Conservation (phyloP, 2,329 filamentous ascomycete species). For the Colletotrichum spaethianum region DNA sequence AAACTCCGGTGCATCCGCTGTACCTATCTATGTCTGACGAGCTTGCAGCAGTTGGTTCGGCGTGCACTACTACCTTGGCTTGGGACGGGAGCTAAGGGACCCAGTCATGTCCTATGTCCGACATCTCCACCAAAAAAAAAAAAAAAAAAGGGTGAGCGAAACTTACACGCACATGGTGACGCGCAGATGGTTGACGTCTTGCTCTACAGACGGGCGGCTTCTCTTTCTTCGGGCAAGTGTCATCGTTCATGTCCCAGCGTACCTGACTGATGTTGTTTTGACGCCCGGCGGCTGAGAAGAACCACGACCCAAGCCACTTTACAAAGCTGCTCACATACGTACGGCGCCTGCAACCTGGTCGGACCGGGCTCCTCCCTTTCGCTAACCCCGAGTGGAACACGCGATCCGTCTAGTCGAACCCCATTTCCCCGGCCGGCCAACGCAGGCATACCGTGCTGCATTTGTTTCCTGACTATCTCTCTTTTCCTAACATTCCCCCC, state of each 20-base stretch:
- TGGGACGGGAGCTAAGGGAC: neutral
- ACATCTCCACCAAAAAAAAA: neutral
- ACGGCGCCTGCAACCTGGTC: neutral
- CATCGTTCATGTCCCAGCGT: neutral
- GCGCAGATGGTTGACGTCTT: conserved; percentile 12
- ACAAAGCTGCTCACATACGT: neutral
- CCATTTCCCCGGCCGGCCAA: neutral
- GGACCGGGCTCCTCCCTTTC: conserved; percentile 3
- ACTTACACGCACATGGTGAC: conserved; percentile 1
- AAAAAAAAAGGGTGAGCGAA: neutral
- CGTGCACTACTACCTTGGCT: neutral
- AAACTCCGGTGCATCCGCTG: too few species aligned
- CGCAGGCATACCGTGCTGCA: neutral
- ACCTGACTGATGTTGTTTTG: neutral
- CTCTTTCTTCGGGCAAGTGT: too few species aligned
- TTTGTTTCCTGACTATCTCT: neutral
- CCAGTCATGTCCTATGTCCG: conserved; percentile 14
- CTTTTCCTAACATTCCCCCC: neutral
- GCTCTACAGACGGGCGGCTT: neutral
- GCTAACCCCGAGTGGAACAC: conserved; percentile 8
- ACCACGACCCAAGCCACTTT: neutral
- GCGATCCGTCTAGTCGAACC: conserved; percentile 4
- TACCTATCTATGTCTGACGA: too few species aligned
- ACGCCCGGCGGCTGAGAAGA: neutral
- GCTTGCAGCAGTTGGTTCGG: too few species aligned